These are phyloP conservation scores for Candida silvicultrix DNA, from an alignment of 805 yeast species.

Conservation along the genomic window DNA sequence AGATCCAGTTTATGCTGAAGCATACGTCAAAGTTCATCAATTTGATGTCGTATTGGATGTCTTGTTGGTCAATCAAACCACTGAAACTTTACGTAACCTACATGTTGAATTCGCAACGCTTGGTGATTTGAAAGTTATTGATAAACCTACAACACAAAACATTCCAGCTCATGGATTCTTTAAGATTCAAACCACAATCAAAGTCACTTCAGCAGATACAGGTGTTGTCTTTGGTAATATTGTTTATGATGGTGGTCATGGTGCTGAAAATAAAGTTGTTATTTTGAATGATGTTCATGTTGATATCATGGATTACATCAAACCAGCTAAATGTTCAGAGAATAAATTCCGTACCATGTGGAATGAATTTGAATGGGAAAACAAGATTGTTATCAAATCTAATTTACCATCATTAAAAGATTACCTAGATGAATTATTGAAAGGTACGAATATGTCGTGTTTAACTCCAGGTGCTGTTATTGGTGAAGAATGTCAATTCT, in stretches of 20 bases:
- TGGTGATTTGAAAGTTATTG: constrained; percentile 93
- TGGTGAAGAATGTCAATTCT: constrained; percentile 84
- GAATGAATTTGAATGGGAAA: constrained; percentile 99
- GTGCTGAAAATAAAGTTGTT: constrained; percentile 83
- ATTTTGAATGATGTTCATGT: constrained; percentile 92
- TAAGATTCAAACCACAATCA: constrained; percentile 79
- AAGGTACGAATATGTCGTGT: constrained; percentile 89
- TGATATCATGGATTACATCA: constrained; percentile 95
- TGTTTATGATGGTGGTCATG: constrained; percentile 92
- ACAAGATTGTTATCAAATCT: constrained; percentile 85
- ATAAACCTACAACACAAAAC: constrained; percentile 82
- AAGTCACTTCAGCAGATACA: constrained; percentile 95
- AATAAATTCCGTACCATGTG: constrained; percentile 93
- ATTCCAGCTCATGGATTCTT: constrained; percentile 98
- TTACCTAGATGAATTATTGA: constrained; percentile 68
- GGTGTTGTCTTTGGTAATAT: constrained; percentile 98
- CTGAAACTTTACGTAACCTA: constrained; percentile 80
- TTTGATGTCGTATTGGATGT: constrained; percentile 94
- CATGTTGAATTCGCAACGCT: constrained; percentile 93
- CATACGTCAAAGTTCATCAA: constrained; percentile 92
- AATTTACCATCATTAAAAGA: constrained; percentile 60
- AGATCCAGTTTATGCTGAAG: constrained; percentile 97
- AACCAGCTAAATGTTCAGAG: constrained; percentile 89
- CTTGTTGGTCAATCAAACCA: constrained; percentile 89
- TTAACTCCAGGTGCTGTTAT: constrained; percentile 88